Percentiles rank a stretch among this genome's conserved stretches.
Conservation (phyloP, 768 basidiomycete species). For the Termitomyces titanicus region DNA sequence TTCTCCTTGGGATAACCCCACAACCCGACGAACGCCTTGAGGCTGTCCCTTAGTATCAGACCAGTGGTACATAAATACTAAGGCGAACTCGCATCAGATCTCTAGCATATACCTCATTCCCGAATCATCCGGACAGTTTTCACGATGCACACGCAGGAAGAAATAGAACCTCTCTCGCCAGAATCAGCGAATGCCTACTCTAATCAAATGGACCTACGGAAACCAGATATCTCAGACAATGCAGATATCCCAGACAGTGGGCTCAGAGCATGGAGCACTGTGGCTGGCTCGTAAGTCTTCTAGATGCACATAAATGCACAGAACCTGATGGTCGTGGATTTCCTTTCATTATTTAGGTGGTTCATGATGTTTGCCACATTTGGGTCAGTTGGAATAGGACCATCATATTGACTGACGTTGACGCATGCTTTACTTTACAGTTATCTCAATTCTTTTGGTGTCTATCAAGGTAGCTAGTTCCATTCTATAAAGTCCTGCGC, state of each 20-base stretch:
- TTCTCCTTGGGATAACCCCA: background rate
- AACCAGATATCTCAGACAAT: no score
- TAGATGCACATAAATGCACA: background rate
- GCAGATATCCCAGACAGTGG: constrained; percentile 8
- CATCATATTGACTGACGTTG: background rate
- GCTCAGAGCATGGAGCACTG: constrained; percentile 11
- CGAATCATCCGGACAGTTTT: background rate
- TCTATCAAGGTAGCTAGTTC: constrained; percentile 12
- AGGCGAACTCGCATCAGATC: background rate
- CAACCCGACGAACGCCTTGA: background rate
- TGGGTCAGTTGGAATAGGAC: constrained; percentile 1
- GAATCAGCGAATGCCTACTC: background rate
- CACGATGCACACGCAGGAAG: background rate
- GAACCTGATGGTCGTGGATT: background rate
- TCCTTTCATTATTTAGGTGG: constrained; percentile 5
- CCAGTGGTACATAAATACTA: background rate
- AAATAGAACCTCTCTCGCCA: background rate
- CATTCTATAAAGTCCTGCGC: background rate
- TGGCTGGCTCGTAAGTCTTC: constrained; percentile 10
- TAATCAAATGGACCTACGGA: background rate
- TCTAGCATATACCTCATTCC: background rate
- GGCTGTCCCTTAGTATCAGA: background rate
- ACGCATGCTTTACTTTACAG: background rate
- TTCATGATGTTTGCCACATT: constrained; percentile 15
- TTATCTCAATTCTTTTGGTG: constrained; percentile 14